These are phyloP conservation scores for Globisporangium cederbergense DNA, from an alignment of 352 stramenopile genomes.

Conservation along the genomic window DNA sequence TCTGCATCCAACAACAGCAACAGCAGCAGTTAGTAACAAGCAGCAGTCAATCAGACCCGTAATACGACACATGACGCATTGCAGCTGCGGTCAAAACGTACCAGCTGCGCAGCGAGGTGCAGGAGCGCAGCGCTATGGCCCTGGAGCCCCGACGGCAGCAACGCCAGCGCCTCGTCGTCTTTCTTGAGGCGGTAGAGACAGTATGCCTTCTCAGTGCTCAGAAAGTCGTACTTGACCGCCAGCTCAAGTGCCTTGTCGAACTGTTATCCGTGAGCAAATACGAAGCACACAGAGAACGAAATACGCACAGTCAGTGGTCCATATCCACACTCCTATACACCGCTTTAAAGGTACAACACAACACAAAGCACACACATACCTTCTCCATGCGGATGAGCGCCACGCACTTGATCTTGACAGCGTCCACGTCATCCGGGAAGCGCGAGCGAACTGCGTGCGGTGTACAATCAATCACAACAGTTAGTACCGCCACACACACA, in stretches of 20 bases:
- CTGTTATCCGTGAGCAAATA: conserved; percentile 22
- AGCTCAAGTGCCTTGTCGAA: conserved; percentile 85
- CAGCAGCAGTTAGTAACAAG: not conserved
- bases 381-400: conserved; percentile 81
- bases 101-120: conserved; percentile 70
- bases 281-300: not conserved
- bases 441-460: conserved; percentile 58
- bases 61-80: not conserved
- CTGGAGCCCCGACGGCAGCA: conserved; percentile 31
- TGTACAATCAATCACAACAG: not conserved
- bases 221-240: conserved; percentile 61
- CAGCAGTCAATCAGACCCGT: conserved; percentile 1
- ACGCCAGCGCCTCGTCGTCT: conserved; percentile 56
- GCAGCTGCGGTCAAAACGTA: conserved; percentile 15
- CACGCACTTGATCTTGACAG: conserved; percentile 81
- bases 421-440: conserved; percentile 65
- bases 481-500: conserved; percentile 1
- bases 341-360: not conserved
- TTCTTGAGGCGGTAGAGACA: conserved; percentile 80
- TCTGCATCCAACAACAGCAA: conserved; percentile 25
- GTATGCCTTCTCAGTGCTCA: conserved; percentile 68
- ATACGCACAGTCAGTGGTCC: not conserved
- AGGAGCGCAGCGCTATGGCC: conserved; percentile 40
- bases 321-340: not conserved
- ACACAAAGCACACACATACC: conserved; percentile 22